Base-by-base conservation (phyloP, 2,329 filamentous ascomycete species). In the Pseudogymnoascus sp. region DNA sequence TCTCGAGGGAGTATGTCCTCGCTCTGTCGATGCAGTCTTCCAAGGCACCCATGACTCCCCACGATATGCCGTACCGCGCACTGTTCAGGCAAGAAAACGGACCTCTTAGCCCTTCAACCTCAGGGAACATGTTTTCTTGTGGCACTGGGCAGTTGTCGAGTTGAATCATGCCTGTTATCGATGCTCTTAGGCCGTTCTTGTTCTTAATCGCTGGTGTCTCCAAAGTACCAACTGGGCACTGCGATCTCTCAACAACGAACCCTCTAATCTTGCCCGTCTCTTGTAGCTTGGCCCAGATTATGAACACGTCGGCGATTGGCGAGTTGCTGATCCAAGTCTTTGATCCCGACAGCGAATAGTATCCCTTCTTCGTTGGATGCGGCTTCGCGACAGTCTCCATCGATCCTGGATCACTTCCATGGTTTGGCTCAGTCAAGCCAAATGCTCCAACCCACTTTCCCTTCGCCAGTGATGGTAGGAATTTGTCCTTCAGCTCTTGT, bases 301-400 rank as follows among this genome's bases (percentile, higher is more conserved):
- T 77, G 62, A 96, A 77, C 1, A 96, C 82, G 70, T 96, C 91
- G 1, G 91, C 85, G 70, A 96, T 96, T 3, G 92, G 92, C 6
- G 90, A 93, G 76, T 96, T 96, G 12, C 92, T 96, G 74, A 96
- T 96, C 92, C 92, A 96, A 0, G 93, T 96, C 81, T 96, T 96
- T 60, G 89, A 79, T 1, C 92, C 92, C 54, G 87, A 91, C 37
- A 96, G 77, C 47, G 86, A 83, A 70, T 88, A 89, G 75, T 91
- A 91, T 1, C 91, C 92, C 72, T 90, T 88, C 79, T 93, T 93
- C 6, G 85, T 87, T 5, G 91, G 90, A 73, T 96, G 91, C 60
- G 87, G 86, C 73, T 87, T 91, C n/a, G 92, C 93, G 8, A 84
- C 82, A 5, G 88, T 91, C 80, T 96, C 92, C 91, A 96, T 93